A percentile compares a stretch with the other conserved stretches of the same genome.
phyloP scores from a whole-genome alignment of 441 rosid species.

The Jatropha multifida region DNA sequence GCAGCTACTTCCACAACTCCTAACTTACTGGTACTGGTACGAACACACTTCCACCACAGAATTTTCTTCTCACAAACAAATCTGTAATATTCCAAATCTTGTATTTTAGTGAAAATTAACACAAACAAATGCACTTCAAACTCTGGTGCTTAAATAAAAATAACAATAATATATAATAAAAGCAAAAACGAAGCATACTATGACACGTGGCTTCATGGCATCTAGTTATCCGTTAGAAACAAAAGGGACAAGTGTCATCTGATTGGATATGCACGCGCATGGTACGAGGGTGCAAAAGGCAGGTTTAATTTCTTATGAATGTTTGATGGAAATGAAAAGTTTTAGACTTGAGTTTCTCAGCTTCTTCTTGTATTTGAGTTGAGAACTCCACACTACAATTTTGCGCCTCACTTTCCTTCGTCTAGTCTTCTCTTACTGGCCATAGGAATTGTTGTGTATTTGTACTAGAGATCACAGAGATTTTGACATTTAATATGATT shows the following conservation, averaged over 20 bases:
- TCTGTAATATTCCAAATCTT: not conserved
- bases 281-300: not conserved
- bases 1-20: not conserved
- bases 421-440: no score
- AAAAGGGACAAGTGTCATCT: not conserved
- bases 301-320: not conserved
- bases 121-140: no score
- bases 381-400: no score
- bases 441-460: no score
- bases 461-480: no score
- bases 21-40: not conserved
- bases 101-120: not conserved
- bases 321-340: not conserved
- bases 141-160: no score
- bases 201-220: not conserved
- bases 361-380: no score
- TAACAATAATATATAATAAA: no score
- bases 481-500: no score
- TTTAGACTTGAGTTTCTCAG: no score
- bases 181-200: not conserved
- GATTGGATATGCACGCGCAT: not conserved
- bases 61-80: not conserved
- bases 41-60: not conserved
- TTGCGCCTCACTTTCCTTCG: no score
- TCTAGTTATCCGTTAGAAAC: not conserved